Percentiles rank a stretch among this genome's conserved stretches.
Conservation (phyloP, 176 grass and related monocot genomes). For the Oryza brachyantha region DNA sequence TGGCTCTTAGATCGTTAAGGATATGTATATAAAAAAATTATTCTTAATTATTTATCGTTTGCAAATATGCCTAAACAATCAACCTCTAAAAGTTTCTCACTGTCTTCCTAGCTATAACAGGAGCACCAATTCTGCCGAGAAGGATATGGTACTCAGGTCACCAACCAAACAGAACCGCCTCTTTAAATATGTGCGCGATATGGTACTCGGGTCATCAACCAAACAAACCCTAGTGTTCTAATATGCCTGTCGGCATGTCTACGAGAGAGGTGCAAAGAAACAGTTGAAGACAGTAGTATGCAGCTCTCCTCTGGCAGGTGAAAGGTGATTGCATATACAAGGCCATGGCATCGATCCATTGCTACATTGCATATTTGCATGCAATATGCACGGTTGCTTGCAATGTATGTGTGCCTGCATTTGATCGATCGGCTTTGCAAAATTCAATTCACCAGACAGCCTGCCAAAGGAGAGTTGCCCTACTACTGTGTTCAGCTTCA, state of each 20-base stretch:
- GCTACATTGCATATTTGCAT: background rate
- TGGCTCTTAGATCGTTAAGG: too few species aligned
- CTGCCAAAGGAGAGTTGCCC: constrained; percentile 34
- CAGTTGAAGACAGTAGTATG: background rate
- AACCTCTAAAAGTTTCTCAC: too few species aligned
- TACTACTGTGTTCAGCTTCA: constrained; percentile 8
- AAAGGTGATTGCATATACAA: background rate
- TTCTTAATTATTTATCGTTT: too few species aligned
- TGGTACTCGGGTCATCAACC: too few species aligned
- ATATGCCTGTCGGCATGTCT: background rate
- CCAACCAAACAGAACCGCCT: background rate
- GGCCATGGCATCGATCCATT: background rate
- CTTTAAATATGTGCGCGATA: too few species aligned
- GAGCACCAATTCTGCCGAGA: background rate
- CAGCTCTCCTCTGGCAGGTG: background rate
- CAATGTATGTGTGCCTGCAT: background rate
- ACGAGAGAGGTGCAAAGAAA: background rate
- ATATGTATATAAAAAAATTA: too few species aligned
- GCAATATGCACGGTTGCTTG: too few species aligned
- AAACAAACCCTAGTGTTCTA: background rate
- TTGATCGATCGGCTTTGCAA: background rate
- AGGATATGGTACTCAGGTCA: background rate
- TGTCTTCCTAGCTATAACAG: background rate
- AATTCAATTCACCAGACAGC: background rate
- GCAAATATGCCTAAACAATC: too few species aligned